Percentiles rank a stretch among this genome's conserved stretches.
Evolutionary conservation across 2,329 filamentous ascomycete species (phyloP).

Genomic region (Pseudogymnoascus sp.): DNA sequence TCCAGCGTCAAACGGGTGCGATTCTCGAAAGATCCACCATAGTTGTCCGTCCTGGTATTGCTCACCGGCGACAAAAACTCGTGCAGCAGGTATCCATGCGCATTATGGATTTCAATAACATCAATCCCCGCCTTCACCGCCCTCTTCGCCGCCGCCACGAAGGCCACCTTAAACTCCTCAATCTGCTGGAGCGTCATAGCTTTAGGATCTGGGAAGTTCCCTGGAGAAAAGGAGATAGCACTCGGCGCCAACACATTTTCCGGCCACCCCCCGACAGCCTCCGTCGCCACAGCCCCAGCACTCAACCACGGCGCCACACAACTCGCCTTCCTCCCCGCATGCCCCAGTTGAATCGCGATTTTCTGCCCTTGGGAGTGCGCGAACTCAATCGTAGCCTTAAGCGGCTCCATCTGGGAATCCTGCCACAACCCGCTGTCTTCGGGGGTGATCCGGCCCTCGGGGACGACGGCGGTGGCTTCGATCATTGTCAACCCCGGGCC

Average conservation of each 20-base stretch:
- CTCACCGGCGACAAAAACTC: conserved; percentile 61
- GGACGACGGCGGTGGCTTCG: conserved; percentile 70
- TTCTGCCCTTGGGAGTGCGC: conserved; percentile 72
- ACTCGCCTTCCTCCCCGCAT: conserved; percentile 68
- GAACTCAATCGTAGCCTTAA: conserved; percentile 68
- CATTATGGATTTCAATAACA: conserved; percentile 72
- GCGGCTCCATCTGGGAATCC: conserved; percentile 70
- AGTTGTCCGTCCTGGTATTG: conserved; percentile 64
- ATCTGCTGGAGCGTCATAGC: conserved; percentile 67
- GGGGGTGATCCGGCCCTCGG: conserved; percentile 77
- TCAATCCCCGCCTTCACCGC: conserved; percentile 64
- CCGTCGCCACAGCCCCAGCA: conserved; percentile 44
- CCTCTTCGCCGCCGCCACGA: conserved; percentile 50
- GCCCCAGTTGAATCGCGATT: conserved; percentile 73
- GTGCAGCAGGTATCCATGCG: conserved; percentile 72
- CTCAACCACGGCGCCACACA: conserved; percentile 59
- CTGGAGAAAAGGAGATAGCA: conserved; percentile 41
- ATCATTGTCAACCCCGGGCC: conserved; percentile 69
- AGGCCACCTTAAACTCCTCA: conserved; percentile 55
- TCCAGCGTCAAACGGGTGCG: conserved; percentile 63
- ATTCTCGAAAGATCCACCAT: conserved; percentile 68
- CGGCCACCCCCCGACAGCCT: conserved; percentile 52
- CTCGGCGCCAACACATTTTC: conserved; percentile 48
- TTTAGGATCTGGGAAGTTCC: conserved; percentile 55
- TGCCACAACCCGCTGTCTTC: conserved; percentile 77